Base-by-base conservation (phyloP, 164 flowering plant genomes). In the Amborella trichopoda region DNA sequence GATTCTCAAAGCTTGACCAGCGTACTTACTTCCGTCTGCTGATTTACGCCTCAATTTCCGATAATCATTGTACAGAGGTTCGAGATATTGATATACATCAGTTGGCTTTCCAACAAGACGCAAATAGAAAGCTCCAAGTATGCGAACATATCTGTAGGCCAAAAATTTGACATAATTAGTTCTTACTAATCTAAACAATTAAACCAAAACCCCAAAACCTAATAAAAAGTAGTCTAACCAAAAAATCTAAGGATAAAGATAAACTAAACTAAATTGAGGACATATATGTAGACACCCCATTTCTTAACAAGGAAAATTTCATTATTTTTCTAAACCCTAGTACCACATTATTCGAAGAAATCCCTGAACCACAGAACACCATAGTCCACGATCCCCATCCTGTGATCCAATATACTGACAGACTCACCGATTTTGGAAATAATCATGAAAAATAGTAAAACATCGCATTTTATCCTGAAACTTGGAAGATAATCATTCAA, bases 61-160 rank as follows among this genome's bases (percentile, higher is more conserved):
- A 54, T 93, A 93, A 56, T 93, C 99, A 68, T 93, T 93, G 64
- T 93, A 93, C 13, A 93, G 48, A 4, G 96, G 99, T 64, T 93
- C 99, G 8, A 93, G 67, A 59, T 93, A 93, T 25, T 78, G 86
- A 52, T 88, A 93, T 0, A 93, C 75, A 67, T 93, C 96, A 23
- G 73, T 44, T 54, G 82, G 94, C 8, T 80, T 70, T 23, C 99
- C 99, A 1, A 91, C 88, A 4, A 93, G 73, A 6, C 99, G 81
- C 68, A 93, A 59, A 58, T 88, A 93, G 43, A 93, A 88, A 2
- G 99, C 96, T 38, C 99, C 99, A 28, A 88, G 87, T 1, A 76
- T 45, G 9, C 99, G 75, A 18, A 91, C 99, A 62, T 87, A 91
- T 48, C 97, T 90, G 75, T 50, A 59, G 28, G 13, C 16, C 41